Conservation (phyloP, 176 grass and related monocot species). For the Oryza punctata region DNA sequence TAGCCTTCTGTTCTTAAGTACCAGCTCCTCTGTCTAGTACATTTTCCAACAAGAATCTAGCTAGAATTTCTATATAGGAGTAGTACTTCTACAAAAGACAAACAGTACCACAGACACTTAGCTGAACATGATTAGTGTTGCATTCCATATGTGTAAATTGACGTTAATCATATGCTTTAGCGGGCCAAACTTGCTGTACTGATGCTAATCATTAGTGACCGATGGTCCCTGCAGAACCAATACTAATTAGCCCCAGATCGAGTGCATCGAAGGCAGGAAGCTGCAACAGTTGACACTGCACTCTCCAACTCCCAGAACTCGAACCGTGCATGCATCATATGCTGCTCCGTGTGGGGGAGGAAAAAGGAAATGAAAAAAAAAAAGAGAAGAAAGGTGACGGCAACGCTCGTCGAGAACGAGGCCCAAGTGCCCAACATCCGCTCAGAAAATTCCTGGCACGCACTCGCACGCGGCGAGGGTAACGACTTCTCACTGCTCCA, state of each 20-base stretch:
- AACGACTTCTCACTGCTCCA: conserved; percentile 28
- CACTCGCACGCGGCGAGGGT: background rate
- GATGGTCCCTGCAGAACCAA: background rate
- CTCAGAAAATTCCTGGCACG: conserved; percentile 4
- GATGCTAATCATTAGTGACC: background rate
- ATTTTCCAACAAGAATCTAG: background rate
- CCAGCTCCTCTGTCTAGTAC: background rate
- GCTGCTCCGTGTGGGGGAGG: background rate
- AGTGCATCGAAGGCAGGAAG: background rate
- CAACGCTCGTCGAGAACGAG: background rate
- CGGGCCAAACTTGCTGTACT: background rate
- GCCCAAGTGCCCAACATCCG: background rate
- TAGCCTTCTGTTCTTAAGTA: background rate
- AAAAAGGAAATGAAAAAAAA: background rate
- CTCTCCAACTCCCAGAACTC: background rate
- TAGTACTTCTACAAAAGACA: too few species aligned
- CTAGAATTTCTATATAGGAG: background rate
- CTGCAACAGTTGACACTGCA: background rate
- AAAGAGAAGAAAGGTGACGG: background rate
- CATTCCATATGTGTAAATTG: background rate
- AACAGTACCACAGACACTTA: background rate
- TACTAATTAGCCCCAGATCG: background rate
- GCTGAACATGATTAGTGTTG: background rate
- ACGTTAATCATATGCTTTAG: background rate
- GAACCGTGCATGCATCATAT: background rate